These are phyloP conservation scores for Lumnitzera racemosa DNA, from an alignment of 345 rosid genomes.

Conservation along the genomic window DNA sequence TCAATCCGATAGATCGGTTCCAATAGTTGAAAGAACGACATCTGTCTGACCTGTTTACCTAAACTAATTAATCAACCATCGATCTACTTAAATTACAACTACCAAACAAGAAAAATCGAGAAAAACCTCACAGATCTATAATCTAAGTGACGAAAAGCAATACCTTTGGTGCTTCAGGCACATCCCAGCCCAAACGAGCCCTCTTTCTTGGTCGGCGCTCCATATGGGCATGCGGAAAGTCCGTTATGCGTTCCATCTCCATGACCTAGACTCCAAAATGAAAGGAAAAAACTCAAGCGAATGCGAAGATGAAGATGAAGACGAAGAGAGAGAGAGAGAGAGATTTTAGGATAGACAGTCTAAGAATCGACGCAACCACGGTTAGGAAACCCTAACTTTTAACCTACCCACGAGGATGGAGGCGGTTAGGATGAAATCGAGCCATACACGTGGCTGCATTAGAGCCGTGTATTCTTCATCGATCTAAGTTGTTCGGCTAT, in stretches of 20 bases:
- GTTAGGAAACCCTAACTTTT: conserved; percentile 37
- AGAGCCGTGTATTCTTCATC: conserved; percentile 7
- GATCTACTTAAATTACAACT: not conserved
- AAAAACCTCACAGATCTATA: not conserved
- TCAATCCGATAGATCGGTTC: too few relatives aligned
- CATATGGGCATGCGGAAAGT: conserved; percentile 58
- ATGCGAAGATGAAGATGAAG: not conserved
- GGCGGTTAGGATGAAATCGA: conserved; percentile 19
- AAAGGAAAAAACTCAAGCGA: not conserved
- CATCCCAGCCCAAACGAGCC: conserved; percentile 92
- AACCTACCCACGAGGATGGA: conserved; percentile 13
- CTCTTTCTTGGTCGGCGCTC: conserved; percentile 88
- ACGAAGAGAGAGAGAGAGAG: not conserved
- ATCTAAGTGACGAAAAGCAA: not conserved
- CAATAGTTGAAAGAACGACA: too few relatives aligned
- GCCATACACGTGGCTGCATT: conserved; percentile 44
- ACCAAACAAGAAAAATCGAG: not conserved
- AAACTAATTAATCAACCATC: too few relatives aligned
- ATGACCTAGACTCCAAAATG: conserved; percentile 20
- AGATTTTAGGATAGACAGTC: not conserved
- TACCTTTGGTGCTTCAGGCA: conserved; percentile 63
- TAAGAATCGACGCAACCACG: not conserved
- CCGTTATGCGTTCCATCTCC: conserved; percentile 86
- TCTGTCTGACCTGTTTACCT: too few relatives aligned
- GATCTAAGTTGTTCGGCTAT: not conserved